Base-by-base conservation (phyloP, 305 asterid species). In the Rubia tinctorum region DNA sequence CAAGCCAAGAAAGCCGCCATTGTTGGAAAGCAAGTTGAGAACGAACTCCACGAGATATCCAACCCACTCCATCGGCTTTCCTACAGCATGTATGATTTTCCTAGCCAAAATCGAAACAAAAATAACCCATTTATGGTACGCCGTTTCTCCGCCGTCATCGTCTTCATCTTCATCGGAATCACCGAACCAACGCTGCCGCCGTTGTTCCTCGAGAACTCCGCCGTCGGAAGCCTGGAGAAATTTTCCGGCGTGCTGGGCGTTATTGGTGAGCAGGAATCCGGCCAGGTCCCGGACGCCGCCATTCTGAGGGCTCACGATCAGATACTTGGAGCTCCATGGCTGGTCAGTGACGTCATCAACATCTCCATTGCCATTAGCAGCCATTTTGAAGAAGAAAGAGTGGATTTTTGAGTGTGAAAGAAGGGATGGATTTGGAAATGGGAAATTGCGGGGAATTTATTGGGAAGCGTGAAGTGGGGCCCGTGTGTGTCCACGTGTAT, bases 11-110 rank as follows among this genome's bases (percentile, higher is more conserved):
- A 92, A 71, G 74, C 87, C 77, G 59, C 89, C 93, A 78, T 92
- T 94, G 78, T 85, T 93, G 58, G 93, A 86, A 68, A 94, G 30
- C 43, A 92, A 91, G 79, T 94, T 94, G 1, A 94, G 92, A 43
- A 92, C 10, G 73, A 89, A 90, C 85, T 95, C 99, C 69, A 90
- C 55, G 9, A 86, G 30, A 75, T 73, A 89, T 44, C 98, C 99
- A 74, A 25, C n/a, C 88, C 91, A 87, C 63, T 89, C 91, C 96
- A 95, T 78, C 37, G 98, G 98, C 82, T 88, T 88, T n/a, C 88
- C 86, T 13, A 87, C 72, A 73, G 85, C 27, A 83, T 84, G 80
- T 5, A 95, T 79, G 55, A 92, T 71, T 73, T 87, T 95, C 80
- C 97, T 84, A 18, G 68, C 88, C 20, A 92, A 34, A 65, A 92